Evolutionary conservation across 371 early-diverging fungal genomes (phyloP), one percentile per base, ranked within the genome.

Genomic region (Chytridiales sp.): DNA sequence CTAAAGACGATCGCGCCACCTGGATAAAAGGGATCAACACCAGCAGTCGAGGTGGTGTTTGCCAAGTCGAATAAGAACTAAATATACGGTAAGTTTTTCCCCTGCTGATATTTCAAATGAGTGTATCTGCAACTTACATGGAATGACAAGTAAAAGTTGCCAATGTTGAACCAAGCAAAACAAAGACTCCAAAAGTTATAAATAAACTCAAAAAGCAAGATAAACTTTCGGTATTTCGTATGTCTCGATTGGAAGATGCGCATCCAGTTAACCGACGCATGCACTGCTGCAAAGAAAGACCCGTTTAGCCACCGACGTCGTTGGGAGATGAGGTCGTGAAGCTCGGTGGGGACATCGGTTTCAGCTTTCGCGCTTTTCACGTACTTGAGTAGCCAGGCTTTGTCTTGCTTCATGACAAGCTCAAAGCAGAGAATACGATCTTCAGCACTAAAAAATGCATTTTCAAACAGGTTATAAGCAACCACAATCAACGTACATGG

Each of bases 371-470:
- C 77, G 32, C 53, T 59, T 51, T 76, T 76, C 43, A 75, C 80
- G 64, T 80, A 80, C 64, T 83, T 82, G 40, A 93, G 78, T 30
- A 91, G 59, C 83, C 87, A 92, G 56, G 80, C 78, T 58, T 81
- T 74, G 55, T 86, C 81, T 58, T 72, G 76, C 74, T 93, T 93
- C 61, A 92, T 85, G 1, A 89, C 86, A 36, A 93, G 72, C 68
- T 93, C 92, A 67, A 91, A 92, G 70, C 92, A 92, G 56, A 93
- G 80, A 50, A 93, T 91, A 67, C 93, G 51, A 65, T 92, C 92
- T 66, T 91, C 90, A 17, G 91, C 91, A 44, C 9, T 9, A 44
- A 26, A 63, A 22, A 88, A n/a, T 26, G 5, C n/a, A n/a, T n/a
- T n/a, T n/a, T n/a, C n/a, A n/a, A n/a, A n/a, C n/a, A n/a, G n/a